Evolutionary conservation across 1,284 basidiomycete species (phyloP), one percentile per base, ranked within the genome.

Genomic region (Cryptococcus sp.): DNA sequence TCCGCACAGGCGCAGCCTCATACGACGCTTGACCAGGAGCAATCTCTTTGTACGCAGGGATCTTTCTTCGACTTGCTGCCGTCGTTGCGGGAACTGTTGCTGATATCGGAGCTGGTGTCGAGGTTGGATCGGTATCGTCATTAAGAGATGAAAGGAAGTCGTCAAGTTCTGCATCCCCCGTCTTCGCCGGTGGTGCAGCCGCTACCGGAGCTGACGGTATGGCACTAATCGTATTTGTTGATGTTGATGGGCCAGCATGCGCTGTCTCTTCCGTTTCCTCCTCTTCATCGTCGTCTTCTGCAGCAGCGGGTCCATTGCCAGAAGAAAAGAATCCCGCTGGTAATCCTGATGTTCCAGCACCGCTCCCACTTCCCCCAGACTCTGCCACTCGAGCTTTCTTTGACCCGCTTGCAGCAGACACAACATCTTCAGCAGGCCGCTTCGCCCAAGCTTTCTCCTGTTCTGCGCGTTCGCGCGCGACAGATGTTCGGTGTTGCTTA

Each of bases 401-500:
- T 25, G 52, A 39, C 40, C 55, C 17, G 43, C 47, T 55, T 61
- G 59, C 58, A 22, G 53, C 59, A 10, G 29, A 34, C 47, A 48
- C 55, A 37, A 23, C 29, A 15, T 59, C 55, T 45, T 65, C 62
- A n/a, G 64, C 61, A 1, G 67, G 51, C 22, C 66, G 64, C 55
- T 69, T 67, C 38, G 63, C 50, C 45, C 63, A 51, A 3, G 59
- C 63, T 41, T 68, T 69, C 13, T 62, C 66, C 40, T 68, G 66
- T 45, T 64, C 61, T 11, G 69, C 68, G 53, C 70, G 72, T 57
- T 76, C 74, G 7, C 78, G 64, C 40, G 68, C 64, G 16, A 72
- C 69, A 1, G 75, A 73, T 15, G 70, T 67, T 19, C 76, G 69
- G 58, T 79, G 78, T 61, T 76, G 74, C 63, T 79, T 78, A 10